These are phyloP conservation scores for Platanthera zijinensis DNA, from an alignment of 106 monocot genomes.

Conservation along the genomic window DNA sequence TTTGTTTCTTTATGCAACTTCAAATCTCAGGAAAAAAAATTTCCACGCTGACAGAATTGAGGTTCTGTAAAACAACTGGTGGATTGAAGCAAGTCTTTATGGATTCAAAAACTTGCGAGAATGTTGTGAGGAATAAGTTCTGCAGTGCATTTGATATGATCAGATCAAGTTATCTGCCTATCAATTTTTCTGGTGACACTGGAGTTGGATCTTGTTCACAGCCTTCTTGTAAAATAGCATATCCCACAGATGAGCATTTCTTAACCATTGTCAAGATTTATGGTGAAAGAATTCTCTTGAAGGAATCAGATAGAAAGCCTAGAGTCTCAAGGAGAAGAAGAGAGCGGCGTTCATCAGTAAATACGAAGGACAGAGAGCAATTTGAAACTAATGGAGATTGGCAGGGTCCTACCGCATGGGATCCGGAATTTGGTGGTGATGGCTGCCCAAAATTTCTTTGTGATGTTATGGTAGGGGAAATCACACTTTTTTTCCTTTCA, in stretches of 20 bases:
- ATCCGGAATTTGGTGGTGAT: slow-evolving; percentile 73
- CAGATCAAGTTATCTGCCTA: slow-evolving; percentile 21
- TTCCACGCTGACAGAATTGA: not conserved
- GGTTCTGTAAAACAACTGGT: slow-evolving; percentile 11
- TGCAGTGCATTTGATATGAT: slow-evolving; percentile 46
- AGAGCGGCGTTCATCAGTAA: slow-evolving; percentile 19
- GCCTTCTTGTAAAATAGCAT: slow-evolving; percentile 11
- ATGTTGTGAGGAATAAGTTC: slow-evolving; percentile 31
- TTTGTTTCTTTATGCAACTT: not conserved
- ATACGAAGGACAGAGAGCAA: slow-evolving; percentile 28
- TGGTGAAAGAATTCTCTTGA: slow-evolving; percentile 63
- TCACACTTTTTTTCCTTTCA: not conserved
- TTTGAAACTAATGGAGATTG: slow-evolving; percentile 36
- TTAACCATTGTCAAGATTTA: slow-evolving; percentile 32
- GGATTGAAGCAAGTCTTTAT: slow-evolving; percentile 40
- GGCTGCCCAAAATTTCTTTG: slow-evolving; percentile 89
- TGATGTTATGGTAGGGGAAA: slow-evolving; percentile 83
- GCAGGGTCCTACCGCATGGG: slow-evolving; percentile 78
- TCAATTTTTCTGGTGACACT: slow-evolving; percentile 14
- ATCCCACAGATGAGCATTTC: slow-evolving; percentile 28
- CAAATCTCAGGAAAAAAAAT: slow-evolving; percentile 16
- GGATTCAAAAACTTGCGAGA: slow-evolving; percentile 20
- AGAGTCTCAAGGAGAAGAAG: slow-evolving; percentile 51
- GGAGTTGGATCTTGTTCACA: not conserved
- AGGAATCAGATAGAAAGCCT: slow-evolving; percentile 74